phyloP scores from a whole-genome alignment of 164 flowering plant genomes.

The Macadamia integrifolia region DNA sequence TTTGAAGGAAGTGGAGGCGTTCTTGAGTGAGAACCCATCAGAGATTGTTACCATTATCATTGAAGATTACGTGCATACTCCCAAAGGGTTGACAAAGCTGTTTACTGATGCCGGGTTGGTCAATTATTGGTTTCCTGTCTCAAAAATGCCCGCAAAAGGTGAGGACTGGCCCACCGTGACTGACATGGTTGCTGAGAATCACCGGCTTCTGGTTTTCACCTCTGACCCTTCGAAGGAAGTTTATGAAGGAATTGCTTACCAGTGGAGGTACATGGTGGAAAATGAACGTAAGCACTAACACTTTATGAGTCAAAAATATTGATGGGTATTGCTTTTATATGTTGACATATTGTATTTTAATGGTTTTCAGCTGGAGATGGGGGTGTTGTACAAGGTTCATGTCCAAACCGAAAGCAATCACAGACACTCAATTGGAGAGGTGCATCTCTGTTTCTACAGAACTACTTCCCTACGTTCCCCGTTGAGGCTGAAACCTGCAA shows the following conservation, averaged over 20 bases:
- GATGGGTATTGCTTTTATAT: neutral
- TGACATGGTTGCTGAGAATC: constrained; percentile 71
- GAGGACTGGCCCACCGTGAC: constrained; percentile 92
- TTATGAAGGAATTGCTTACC: constrained; percentile 89
- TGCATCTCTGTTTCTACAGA: constrained; percentile 71
- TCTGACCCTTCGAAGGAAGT: constrained; percentile 87
- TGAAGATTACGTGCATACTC: constrained; percentile 93
- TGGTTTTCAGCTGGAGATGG: constrained; percentile 88
- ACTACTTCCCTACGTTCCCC: constrained; percentile 87
- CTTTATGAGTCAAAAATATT: neutral
- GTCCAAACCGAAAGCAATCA: constrained; percentile 87
- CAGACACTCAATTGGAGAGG: constrained; percentile 56
- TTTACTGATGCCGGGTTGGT: constrained; percentile 72
- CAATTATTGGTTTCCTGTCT: constrained; percentile 88
- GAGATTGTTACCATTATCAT: constrained; percentile 93
- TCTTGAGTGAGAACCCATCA: constrained; percentile 60
- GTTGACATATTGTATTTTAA: constrained; percentile 1
- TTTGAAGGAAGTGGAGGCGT: constrained; percentile 88
- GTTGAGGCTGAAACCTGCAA: constrained; percentile 69
- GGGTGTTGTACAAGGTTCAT: constrained; percentile 71
- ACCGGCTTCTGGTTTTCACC: constrained; percentile 85
- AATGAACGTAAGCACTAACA: constrained; percentile 64
- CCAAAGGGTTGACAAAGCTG: constrained; percentile 77
- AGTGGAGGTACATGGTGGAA: constrained; percentile 92
- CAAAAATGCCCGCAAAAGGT: constrained; percentile 85